These are phyloP conservation scores for Breviolum minutum DNA, from an alignment of 73 alveolate genomes.

Conservation along the genomic window DNA sequence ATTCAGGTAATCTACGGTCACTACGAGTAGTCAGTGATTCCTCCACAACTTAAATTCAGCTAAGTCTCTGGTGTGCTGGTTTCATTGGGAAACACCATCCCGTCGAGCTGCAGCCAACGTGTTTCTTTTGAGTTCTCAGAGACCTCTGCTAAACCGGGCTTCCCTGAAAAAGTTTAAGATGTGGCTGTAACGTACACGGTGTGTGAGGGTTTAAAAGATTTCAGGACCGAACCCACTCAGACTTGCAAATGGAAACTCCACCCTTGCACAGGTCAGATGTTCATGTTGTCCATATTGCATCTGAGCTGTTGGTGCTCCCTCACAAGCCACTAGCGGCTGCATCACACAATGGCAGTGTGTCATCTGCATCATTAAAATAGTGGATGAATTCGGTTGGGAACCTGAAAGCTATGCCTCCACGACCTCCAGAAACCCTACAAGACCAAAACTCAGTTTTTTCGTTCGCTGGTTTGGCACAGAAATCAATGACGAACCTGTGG, in stretches of 20 bases:
- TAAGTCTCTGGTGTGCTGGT: slow-evolving; percentile 1
- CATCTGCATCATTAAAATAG: no score
- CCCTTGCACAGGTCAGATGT: not conserved
- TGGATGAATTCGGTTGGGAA: no score
- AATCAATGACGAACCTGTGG: no score
- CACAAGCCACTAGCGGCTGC: not conserved
- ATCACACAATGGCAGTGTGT: no score
- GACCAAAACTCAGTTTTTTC: no score
- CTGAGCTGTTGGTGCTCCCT: not conserved
- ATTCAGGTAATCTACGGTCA: not conserved
- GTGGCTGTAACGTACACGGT: not conserved
- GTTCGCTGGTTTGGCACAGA: no score
- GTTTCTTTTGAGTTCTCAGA: not conserved
- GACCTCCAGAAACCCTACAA: no score
- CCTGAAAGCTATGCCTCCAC: no score
- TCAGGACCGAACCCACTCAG: not conserved
- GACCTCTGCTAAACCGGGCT: not conserved
- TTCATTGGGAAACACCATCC: not conserved
- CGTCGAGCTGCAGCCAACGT: not conserved
- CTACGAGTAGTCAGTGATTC: not conserved
- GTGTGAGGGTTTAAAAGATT: not conserved
- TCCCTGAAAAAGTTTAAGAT: not conserved
- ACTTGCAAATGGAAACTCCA: not conserved
- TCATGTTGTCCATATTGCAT: not conserved
- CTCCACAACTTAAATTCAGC: not conserved